Evolutionary conservation across 306 rosid genomes (phyloP).

Genomic region (Amphicarpaea edgeworthii): DNA sequence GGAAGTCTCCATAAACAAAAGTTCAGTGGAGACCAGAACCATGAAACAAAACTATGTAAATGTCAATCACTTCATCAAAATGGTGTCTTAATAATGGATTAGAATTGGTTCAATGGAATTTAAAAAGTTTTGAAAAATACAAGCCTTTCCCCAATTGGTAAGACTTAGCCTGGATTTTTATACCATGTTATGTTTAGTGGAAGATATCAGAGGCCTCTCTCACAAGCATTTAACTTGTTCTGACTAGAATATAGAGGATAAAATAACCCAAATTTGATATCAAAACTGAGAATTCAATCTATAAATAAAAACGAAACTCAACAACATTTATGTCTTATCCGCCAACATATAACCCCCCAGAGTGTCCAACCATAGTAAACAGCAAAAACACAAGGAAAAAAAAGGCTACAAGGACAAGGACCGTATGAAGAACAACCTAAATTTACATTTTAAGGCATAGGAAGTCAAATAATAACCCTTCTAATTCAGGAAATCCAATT

Average conservation of each 20-base stretch:
- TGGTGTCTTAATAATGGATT: too few species aligned
- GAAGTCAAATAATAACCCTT: slow-evolving; percentile 39
- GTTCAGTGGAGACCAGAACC: too few species aligned
- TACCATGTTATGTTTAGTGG: too few species aligned
- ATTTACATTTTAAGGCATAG: slow-evolving; percentile 60
- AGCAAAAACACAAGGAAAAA: slow-evolving; percentile 30
- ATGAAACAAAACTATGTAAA: too few species aligned
- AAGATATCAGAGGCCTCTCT: too few species aligned
- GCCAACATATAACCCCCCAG: slow-evolving; percentile 59
- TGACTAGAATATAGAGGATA: background rate
- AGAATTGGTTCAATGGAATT: too few species aligned
- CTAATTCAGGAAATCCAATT: slow-evolving; percentile 61
- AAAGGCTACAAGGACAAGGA: slow-evolving; percentile 45
- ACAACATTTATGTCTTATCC: slow-evolving; percentile 50
- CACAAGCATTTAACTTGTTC: too few species aligned
- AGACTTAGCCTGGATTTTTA: too few species aligned
- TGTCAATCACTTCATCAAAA: too few species aligned
- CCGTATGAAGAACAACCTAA: slow-evolving; percentile 54
- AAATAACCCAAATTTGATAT: background rate
- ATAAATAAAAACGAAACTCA: slow-evolving; percentile 53
- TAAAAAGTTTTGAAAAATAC: too few species aligned
- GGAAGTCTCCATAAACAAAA: too few species aligned
- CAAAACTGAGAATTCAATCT: slow-evolving; percentile 47
- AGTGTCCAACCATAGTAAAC: slow-evolving; percentile 42
- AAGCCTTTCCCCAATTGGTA: too few species aligned